phyloP scores from a whole-genome alignment of 768 basidiomycete species.

The Suillus fuscotomentosus region DNA sequence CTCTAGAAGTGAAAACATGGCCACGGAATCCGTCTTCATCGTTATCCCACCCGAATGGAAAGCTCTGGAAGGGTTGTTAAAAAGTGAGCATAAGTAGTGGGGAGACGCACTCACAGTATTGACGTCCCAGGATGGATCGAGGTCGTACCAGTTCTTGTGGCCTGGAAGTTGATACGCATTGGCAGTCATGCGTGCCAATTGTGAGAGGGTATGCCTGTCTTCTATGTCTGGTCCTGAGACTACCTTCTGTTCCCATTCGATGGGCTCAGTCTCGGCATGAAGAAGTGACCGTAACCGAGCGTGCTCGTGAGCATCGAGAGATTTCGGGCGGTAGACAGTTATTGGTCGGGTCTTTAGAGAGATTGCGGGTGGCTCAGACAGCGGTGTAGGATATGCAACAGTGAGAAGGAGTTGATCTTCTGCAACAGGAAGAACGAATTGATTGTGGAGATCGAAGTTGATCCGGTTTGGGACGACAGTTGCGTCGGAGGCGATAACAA shows the following conservation, averaged over 20 bases:
- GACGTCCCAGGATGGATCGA: conserved; percentile 71
- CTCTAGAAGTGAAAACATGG: conserved; percentile 78
- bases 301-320: conserved; percentile 46
- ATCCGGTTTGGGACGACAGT: background rate
- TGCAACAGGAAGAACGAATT: conserved; percentile 1
- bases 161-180: conserved; percentile 85
- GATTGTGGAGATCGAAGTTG: background rate
- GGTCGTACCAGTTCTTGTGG: conserved; percentile 75
- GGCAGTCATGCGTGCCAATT: conserved; percentile 84
- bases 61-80: conserved; percentile 48
- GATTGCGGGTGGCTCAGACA: conserved; percentile 9
- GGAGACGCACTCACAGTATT: conserved; percentile 34
- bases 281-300: conserved; percentile 53
- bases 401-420: conserved; percentile 6
- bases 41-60: conserved; percentile 78
- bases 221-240: conserved; percentile 75
- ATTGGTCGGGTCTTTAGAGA: conserved; percentile 44
- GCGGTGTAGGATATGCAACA: conserved; percentile 8
- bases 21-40: conserved; percentile 78
- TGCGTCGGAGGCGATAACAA: background rate
- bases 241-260: conserved; percentile 68
- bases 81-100: background rate
- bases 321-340: conserved; percentile 59
- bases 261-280: conserved; percentile 44
- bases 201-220: conserved; percentile 75